Evolutionary conservation across 805 yeast genomes (phyloP), one percentile per base, ranked within the genome.

Genomic region (Kuraishia capsulata): DNA sequence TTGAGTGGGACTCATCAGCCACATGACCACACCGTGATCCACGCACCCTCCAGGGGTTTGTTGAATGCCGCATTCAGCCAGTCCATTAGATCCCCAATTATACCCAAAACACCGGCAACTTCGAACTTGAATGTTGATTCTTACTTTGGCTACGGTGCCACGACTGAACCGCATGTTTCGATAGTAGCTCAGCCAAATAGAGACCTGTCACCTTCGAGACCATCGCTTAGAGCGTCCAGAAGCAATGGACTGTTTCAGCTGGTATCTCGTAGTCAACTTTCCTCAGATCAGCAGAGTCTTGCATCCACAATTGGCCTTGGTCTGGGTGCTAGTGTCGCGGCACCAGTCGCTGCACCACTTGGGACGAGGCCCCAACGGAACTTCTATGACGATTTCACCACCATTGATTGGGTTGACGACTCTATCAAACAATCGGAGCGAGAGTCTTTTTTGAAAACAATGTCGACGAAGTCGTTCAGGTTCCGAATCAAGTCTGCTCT

Each of bases 331-430:
- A 25, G n/a, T n/a, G n/a, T n/a, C n/a, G n/a, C n/a, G n/a, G n/a
- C n/a, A n/a, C n/a, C 26, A 23, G 26, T 23, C 26, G 26, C 26
- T 23, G 26, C 10, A 23, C 26, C 26, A 23, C 10, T 11, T 23
- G 26, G 11, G 26, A 23, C 8, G 11, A 8, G 11, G 26, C 11
- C 11, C 26, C 26, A 23, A 11, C 8, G 26, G 20, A 62, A 59
- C 44, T 71, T 59, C 56, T 75, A 75, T 50, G 76, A 75, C 49
- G 79, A 75, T 52, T 75, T 73, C 53, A 74, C 81, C 18, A 72
- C 79, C 16, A 70, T 74, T 14, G 81, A 75, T 53, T 75, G 81
- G 80, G 67, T 71, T 2, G 62, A 64, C 23, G 76, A 74, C 24
- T 62, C 64, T 28, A 56, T 72, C 23, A 56, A 57, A 39, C 69